Evolutionary conservation across 768 basidiomycete genomes (phyloP).

Genomic region (Xerocomus potaroensis): DNA sequence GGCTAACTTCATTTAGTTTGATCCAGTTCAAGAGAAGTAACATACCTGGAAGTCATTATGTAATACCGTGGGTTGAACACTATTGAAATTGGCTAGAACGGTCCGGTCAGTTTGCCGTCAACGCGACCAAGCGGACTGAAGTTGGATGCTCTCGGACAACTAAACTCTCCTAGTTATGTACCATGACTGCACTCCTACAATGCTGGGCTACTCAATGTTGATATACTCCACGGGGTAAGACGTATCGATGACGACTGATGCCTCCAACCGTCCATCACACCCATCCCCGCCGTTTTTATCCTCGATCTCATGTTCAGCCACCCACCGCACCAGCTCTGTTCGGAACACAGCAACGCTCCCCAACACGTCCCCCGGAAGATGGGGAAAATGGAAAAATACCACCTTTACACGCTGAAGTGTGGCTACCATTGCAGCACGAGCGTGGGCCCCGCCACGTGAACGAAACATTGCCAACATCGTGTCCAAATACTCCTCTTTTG

Average conservation of each 20-base stretch:
- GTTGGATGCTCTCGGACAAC: too few species aligned
- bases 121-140: too few species aligned
- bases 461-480: slow-evolving; percentile 7
- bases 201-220: background rate
- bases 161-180: too few species aligned
- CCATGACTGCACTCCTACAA: too few species aligned
- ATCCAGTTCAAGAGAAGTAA: too few species aligned
- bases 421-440: slow-evolving; percentile 1
- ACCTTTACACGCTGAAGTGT: slow-evolving; percentile 7
- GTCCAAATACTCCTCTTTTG: slow-evolving; percentile 7
- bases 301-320: background rate
- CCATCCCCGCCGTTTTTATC: background rate
- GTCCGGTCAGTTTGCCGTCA: too few species aligned
- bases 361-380: background rate
- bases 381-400: slow-evolving; percentile 12
- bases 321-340: background rate
- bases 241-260: slow-evolving; percentile 3
- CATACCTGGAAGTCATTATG: too few species aligned
- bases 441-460: slow-evolving; percentile 5
- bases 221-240: slow-evolving; percentile 13
- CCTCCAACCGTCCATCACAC: background rate
- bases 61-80: too few species aligned
- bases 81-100: too few species aligned
- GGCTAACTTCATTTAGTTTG: too few species aligned
- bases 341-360: background rate